phyloP scores from a whole-genome alignment of 805 yeast species.

The Hanseniaspora nectarophila region DNA sequence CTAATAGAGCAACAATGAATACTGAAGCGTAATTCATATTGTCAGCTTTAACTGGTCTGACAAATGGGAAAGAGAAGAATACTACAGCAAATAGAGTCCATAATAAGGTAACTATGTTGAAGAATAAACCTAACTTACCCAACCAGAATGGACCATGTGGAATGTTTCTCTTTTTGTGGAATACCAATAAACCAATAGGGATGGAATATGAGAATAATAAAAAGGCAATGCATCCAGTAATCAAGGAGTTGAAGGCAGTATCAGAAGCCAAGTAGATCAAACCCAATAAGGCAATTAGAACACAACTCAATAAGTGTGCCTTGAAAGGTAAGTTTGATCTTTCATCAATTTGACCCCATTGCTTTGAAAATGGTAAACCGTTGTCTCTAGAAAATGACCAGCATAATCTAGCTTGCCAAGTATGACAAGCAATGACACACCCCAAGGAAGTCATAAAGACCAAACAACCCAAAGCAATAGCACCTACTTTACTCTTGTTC shows the following conservation, averaged over 20 bases:
- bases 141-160: constrained; percentile 58
- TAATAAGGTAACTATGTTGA: constrained; percentile 38
- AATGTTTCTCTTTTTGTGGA: constrained; percentile 31
- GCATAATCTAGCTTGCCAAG: constrained; percentile 60
- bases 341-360: constrained; percentile 42
- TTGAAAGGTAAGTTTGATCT: constrained; percentile 47
- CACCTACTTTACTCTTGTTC: constrained; percentile 40
- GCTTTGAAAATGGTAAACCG: constrained; percentile 49
- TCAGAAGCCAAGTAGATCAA: constrained; percentile 52
- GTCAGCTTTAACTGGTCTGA: constrained; percentile 47
- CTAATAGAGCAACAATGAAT: constrained; percentile 38
- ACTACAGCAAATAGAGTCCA: constrained; percentile 52
- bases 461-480: constrained; percentile 41
- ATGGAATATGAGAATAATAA: constrained; percentile 47
- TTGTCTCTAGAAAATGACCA: constrained; percentile 66
- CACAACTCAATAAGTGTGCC: constrained; percentile 49
- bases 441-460: constrained; percentile 49
- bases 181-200: constrained; percentile 42
- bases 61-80: constrained; percentile 54
- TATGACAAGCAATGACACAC: constrained; percentile 52
- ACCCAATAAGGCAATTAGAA: constrained; percentile 43
- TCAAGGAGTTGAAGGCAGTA: constrained; percentile 57
- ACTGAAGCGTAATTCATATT: constrained; percentile 59
- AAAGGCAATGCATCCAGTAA: constrained; percentile 52
- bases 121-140: constrained; percentile 41